Evolutionary conservation across 805 yeast genomes (phyloP).

Genomic region (Starmerella floricola): DNA sequence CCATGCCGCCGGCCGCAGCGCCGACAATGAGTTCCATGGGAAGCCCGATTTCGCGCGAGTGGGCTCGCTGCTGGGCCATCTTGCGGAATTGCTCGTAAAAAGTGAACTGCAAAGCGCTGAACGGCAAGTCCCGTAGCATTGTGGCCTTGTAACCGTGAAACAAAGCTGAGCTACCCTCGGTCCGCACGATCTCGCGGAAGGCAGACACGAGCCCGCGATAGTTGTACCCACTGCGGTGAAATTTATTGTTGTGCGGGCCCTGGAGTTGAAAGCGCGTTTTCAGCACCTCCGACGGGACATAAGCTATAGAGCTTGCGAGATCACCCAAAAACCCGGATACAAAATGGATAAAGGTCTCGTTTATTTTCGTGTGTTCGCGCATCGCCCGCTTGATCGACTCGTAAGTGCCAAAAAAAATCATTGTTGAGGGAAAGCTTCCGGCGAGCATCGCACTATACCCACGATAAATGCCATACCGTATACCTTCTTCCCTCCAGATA

Average conservation of each 20-base stretch:
- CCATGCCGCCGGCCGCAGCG: constrained; percentile 89
- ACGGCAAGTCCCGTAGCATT: constrained; percentile 81
- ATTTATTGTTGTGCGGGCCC: constrained; percentile 71
- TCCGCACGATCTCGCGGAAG: constrained; percentile 43
- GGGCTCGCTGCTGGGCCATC: constrained; percentile 27
- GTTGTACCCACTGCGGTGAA: constrained; percentile 74
- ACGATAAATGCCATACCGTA: constrained; percentile 72
- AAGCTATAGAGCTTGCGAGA: constrained; percentile 71
- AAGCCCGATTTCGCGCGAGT: constrained; percentile 28
- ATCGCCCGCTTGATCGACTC: constrained; percentile 65
- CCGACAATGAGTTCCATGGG: constrained; percentile 69
- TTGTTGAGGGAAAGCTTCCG: constrained; percentile 83
- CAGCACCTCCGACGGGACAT: constrained; percentile 90
- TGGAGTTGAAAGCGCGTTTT: constrained; percentile 90
- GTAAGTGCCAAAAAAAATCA: constrained; percentile 85
- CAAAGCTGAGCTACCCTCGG: constrained; percentile 66
- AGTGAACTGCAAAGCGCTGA: constrained; percentile 90
- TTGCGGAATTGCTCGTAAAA: constrained; percentile 62
- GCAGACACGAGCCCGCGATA: constrained; percentile 70
- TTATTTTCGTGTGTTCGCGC: constrained; percentile 49
- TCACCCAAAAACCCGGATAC: constrained; percentile 91
- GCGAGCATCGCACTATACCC: constrained; percentile 87
- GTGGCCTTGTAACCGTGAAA: constrained; percentile 94
- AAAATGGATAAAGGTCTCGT: constrained; percentile 71
- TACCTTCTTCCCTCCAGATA: constrained; percentile 74